Base-by-base conservation (phyloP, 2,329 filamentous ascomycete genomes). In the Epichloe baconii region DNA sequence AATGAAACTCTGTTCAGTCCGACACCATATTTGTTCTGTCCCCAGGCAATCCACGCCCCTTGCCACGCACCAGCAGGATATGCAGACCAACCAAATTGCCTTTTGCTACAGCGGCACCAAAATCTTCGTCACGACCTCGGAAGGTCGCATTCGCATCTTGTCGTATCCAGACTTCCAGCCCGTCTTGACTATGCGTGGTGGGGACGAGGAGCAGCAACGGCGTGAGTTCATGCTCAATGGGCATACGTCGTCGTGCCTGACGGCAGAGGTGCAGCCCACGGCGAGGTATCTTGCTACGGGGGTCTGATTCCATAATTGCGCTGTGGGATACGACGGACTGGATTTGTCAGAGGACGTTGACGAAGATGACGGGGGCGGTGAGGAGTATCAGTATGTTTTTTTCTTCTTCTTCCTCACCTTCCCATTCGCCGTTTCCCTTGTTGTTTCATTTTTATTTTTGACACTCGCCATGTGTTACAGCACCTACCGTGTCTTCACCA, bases 291-390 rank as follows among this genome's bases (percentile, higher is more conserved):
- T 91, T 44, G 86, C 86, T 0, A 85, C 85, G 0, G 86, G 86
- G 85, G 10, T 80, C 82, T 10, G 86, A 91, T 61, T 85, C 83
- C 1, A 77, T 88, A 48, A 84, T 90, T 57, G 76, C 83, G 5
- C 71, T 91, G 3, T 91, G 86, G 83, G 85, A 90, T 60, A 89
- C 86, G 3, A 75, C 76, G 41, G 82, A 86, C 57, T 89, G 85
- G 84, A 79, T 86, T 51, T 89, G 85, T 61, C 77, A 83, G 60
- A 77, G 82, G 54, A 88, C 85, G 1, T 72, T 89, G 42, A 80
- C 80, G 37, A 75, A 78, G 58, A 84, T 87, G 71, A 74, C 77
- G 10, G 83, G 83, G 1, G 80, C 85, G 3, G 81, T 90, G 31
- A 77, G 79, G 60, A 86, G 79, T 62, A 73, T 90, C 52, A 80